These are phyloP conservation scores for Coemansia sp. DNA, from an alignment of 192 early-diverging fungal species.

Conservation along the genomic window DNA sequence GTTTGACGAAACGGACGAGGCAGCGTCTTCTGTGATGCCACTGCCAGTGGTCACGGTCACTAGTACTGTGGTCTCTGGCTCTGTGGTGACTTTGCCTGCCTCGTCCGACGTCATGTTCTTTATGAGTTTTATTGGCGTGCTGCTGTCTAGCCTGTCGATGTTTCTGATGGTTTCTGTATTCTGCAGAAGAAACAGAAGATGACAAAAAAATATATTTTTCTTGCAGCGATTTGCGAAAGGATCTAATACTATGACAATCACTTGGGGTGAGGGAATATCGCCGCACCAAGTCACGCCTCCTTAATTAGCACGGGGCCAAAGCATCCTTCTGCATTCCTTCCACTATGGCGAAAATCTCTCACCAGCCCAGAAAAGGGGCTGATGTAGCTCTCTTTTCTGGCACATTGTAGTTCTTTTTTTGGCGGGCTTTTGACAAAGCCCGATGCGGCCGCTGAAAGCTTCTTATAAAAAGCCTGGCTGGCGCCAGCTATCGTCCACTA, in stretches of 20 bases:
- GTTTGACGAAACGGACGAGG: conserved; percentile 54
- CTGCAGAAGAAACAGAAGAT: neutral
- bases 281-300: neutral
- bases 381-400: neutral
- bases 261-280: neutral
- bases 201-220: neutral
- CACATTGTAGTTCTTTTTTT: neutral
- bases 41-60: conserved; percentile 4
- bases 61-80: conserved; percentile 3
- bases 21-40: neutral
- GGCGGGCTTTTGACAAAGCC: neutral
- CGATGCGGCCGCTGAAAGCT: neutral
- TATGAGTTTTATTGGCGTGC: conserved; percentile 7
- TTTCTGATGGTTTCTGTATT: neutral
- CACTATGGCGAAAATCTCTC: conserved; percentile 1
- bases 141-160: neutral
- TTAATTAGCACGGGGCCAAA: neutral
- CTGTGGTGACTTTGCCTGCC: conserved; percentile 8
- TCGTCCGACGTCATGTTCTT: conserved; percentile 43
- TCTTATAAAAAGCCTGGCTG: neutral
- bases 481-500: neutral
- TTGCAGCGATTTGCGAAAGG: neutral
- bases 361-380: neutral
- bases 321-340: neutral
- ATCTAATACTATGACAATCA: neutral